Evolutionary conservation across 768 basidiomycete species (phyloP), one percentile per base, ranked within the genome.

Genomic region (Kwoniella sp.): DNA sequence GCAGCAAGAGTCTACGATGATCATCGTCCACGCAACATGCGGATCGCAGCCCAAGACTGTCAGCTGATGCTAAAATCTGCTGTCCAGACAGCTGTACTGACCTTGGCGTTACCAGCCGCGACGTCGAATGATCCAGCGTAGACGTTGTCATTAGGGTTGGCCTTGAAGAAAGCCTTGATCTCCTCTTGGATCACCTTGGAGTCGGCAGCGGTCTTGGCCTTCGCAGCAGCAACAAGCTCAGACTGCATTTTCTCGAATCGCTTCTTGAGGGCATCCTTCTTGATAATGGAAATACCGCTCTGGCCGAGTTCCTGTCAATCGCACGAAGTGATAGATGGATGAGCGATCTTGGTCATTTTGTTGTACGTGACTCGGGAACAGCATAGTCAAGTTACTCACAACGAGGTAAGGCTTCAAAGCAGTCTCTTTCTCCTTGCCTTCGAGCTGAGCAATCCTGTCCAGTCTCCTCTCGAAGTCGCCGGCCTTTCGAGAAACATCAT

Each of bases 61-160:
- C 51, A 56, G 41, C 47, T 48, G 23, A 26, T 61, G 47, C 17
- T 25, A 56, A 68, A 41, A 70, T 22, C 37, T 12, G 22, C 28
- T n/a, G 23, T 50, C 15, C n/a, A 38, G 1, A 30, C 29, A 23
- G 34, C 22, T 45, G 41, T 12, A 55, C 72, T 51, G 73, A 89
- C 92, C 87, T 97, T 97, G 17, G 90, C 82, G 79, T 93, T 96
- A 29, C 91, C 92, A 37, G 88, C 87, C 17, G 89, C 89, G n/a
- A 72, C 55, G 47, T 91, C 86, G 25, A 97, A 82, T 20, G 84
- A 78, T 17, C 88, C 86, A 68, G 93, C 84, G 76, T 88, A 95
- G 4, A 85, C 85, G n/a, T 84, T 82, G 5, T 88, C 85, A 59
- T 88, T 85, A 25, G 87, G 85, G 76, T 92, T 87, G 48, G 89